These are phyloP conservation scores for Mycena chlorophos DNA, from an alignment of 768 basidiomycete species.

Conservation along the genomic window DNA sequence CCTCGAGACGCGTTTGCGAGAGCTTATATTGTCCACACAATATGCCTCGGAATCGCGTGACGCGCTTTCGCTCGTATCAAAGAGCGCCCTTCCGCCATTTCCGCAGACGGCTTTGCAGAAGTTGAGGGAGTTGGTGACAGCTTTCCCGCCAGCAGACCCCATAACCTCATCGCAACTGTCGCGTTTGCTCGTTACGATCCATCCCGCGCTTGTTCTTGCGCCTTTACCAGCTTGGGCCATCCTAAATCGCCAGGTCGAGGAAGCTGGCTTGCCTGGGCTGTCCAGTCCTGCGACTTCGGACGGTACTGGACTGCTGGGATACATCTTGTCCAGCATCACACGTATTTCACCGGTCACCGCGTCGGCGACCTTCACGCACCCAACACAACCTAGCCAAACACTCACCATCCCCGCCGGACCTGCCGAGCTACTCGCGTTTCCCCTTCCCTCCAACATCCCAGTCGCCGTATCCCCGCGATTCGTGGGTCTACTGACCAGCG, in stretches of 20 bases:
- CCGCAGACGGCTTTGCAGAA: slow-evolving; percentile 64
- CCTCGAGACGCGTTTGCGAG: slow-evolving; percentile 44
- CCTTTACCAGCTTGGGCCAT: slow-evolving; percentile 64
- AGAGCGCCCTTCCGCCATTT: slow-evolving; percentile 57
- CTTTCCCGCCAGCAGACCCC: slow-evolving; percentile 48
- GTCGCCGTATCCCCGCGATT: slow-evolving; percentile 53
- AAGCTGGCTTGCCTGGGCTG: slow-evolving; percentile 54
- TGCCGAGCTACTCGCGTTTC: slow-evolving; percentile 45
- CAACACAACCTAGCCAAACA: slow-evolving; percentile 28
- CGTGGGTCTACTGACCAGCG: slow-evolving; percentile 55
- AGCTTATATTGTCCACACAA: slow-evolving; percentile 62
- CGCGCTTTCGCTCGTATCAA: slow-evolving; percentile 53
- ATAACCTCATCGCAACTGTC: slow-evolving; percentile 52
- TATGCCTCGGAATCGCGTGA: slow-evolving; percentile 60
- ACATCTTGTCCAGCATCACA: slow-evolving; percentile 41
- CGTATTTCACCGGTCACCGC: slow-evolving; percentile 44
- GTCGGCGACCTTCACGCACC: slow-evolving; percentile 42
- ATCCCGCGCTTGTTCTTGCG: slow-evolving; percentile 56
- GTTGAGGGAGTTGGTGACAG: slow-evolving; percentile 42
- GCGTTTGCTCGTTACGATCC: slow-evolving; percentile 55
- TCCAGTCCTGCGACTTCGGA: slow-evolving; percentile 47
- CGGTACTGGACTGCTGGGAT: slow-evolving; percentile 55
- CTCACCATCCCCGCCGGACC: slow-evolving; percentile 53
- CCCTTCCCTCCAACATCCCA: slow-evolving; percentile 38
- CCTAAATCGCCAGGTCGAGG: slow-evolving; percentile 54